Evolutionary conservation across 2,329 filamentous ascomycete genomes (phyloP).

Genomic region (Pseudogymnoascus sp.): DNA sequence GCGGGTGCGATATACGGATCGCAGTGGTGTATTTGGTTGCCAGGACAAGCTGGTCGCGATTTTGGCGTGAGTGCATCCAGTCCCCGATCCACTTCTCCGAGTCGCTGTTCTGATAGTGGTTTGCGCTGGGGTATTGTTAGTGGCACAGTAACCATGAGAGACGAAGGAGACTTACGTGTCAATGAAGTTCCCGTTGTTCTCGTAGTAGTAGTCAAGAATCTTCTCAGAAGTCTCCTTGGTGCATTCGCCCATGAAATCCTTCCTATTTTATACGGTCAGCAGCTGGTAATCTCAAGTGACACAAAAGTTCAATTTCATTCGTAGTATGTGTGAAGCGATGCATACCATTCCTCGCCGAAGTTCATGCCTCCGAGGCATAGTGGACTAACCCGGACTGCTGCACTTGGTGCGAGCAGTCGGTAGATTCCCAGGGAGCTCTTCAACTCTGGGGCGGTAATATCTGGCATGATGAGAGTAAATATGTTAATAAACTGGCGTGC

Average conservation of each 20-base stretch:
- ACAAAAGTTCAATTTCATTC: not conserved
- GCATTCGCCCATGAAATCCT: slow-evolving; percentile 42
- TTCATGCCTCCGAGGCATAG: slow-evolving; percentile 60
- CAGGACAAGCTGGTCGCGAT: slow-evolving; percentile 61
- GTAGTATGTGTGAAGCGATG: not conserved
- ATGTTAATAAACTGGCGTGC: not conserved
- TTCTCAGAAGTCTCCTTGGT: slow-evolving; percentile 47
- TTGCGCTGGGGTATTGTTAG: slow-evolving; percentile 40
- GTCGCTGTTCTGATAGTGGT: slow-evolving; percentile 50
- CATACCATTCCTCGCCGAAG: slow-evolving; percentile 50
- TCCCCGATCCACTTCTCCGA: slow-evolving; percentile 62
- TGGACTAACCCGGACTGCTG: slow-evolving; percentile 60
- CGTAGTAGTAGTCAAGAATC: slow-evolving; percentile 50
- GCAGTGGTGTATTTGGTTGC: slow-evolving; percentile 63
- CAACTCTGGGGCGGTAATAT: slow-evolving; percentile 40
- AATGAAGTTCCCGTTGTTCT: slow-evolving; percentile 60
- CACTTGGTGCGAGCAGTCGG: slow-evolving; percentile 58
- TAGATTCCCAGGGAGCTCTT: slow-evolving; percentile 58
- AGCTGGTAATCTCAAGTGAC: not conserved
- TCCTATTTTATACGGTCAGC: slow-evolving; percentile 16
- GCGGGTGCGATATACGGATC: slow-evolving; percentile 39
- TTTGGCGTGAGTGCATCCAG: slow-evolving; percentile 60
- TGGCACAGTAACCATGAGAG: slow-evolving; percentile 30
- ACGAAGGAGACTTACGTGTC: slow-evolving; percentile 39
- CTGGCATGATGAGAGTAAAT: slow-evolving; percentile 20